Conservation (phyloP, 345 rosid species). For the Physaria fendleri region DNA sequence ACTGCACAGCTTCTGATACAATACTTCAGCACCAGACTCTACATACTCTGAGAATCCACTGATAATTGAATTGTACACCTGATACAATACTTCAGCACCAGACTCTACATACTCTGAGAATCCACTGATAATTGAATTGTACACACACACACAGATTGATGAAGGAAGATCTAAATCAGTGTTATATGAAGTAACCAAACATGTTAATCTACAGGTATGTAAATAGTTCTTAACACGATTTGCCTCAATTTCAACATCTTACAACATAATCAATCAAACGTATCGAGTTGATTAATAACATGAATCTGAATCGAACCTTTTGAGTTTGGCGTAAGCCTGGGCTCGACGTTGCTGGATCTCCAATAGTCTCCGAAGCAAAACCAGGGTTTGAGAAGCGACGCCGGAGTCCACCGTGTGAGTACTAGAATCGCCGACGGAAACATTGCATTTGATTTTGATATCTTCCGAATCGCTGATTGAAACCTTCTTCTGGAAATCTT, state of each 20-base stretch:
- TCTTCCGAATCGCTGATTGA: conserved; percentile 39
- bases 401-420: background rate
- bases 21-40: conserved; percentile 62
- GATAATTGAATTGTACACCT: conserved; percentile 21
- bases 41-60: conserved; percentile 78
- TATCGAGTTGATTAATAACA: no score
- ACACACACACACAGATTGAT: background rate
- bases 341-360: conserved; percentile 82
- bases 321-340: conserved; percentile 74
- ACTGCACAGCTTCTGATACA: conserved; percentile 74
- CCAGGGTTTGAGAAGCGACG: conserved; percentile 33
- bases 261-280: no score
- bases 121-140: conserved; percentile 40
- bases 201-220: background rate
- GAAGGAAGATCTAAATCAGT: background rate
- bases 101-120: conserved; percentile 69
- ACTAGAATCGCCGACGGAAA: background rate
- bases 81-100: conserved; percentile 71
- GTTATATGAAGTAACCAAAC: background rate
- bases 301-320: conserved; percentile 40
- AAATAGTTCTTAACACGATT: background rate
- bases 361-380: conserved; percentile 57
- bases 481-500: conserved; percentile 71
- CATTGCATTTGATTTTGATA: background rate
- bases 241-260: background rate